Percentiles rank a stretch among this genome's conserved stretches.
Evolutionary conservation across 2,329 filamentous ascomycete genomes (phyloP).

Genomic region (Thelonectria rubi): DNA sequence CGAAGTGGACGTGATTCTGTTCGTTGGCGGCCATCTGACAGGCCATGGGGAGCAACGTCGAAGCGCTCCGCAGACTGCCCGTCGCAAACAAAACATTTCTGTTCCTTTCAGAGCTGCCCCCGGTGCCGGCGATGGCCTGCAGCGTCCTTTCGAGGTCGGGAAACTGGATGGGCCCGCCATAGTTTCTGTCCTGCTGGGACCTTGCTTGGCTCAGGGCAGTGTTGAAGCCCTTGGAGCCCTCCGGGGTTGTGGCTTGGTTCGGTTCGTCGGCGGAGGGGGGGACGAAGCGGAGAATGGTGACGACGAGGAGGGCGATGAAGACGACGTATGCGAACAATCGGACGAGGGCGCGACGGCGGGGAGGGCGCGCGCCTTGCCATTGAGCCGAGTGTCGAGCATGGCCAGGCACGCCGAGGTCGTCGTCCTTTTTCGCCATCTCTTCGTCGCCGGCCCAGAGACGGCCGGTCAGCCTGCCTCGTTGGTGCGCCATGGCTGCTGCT

Average conservation of each 20-base stretch:
- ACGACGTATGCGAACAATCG: constrained; percentile 59
- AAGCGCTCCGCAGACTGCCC: constrained; percentile 76
- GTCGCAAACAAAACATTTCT: constrained; percentile 83
- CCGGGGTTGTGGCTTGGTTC: constrained; percentile 1
- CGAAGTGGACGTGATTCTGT: constrained; percentile 82
- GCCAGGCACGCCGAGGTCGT: constrained; percentile 55
- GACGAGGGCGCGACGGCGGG: constrained; percentile 62
- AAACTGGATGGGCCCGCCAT: constrained; percentile 76
- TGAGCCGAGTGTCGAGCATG: constrained; percentile 42
- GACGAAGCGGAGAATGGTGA: constrained; percentile 47
- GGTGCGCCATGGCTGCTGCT: constrained; percentile 49
- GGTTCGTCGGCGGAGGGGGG: constrained; percentile 55
- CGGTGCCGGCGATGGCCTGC: constrained; percentile 63
- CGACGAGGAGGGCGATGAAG: constrained; percentile 63
- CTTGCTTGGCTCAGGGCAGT: constrained; percentile 14
- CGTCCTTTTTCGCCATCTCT: constrained; percentile 68
- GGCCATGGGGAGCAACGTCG: constrained; percentile 79
- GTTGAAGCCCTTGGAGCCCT: constrained; percentile 17
- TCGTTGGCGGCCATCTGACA: constrained; percentile 82
- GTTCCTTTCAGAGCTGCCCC: constrained; percentile 62
- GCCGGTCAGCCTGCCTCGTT: constrained; percentile 44
- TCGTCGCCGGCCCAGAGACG: constrained; percentile 61
- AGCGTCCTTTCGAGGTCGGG: constrained; percentile 71
- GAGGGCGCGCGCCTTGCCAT: constrained; percentile 54
- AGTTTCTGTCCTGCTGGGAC: constrained; percentile 54